Conservation (phyloP, 495 filamentous ascomycete genomes). For the Hypoxylon intermedium region DNA sequence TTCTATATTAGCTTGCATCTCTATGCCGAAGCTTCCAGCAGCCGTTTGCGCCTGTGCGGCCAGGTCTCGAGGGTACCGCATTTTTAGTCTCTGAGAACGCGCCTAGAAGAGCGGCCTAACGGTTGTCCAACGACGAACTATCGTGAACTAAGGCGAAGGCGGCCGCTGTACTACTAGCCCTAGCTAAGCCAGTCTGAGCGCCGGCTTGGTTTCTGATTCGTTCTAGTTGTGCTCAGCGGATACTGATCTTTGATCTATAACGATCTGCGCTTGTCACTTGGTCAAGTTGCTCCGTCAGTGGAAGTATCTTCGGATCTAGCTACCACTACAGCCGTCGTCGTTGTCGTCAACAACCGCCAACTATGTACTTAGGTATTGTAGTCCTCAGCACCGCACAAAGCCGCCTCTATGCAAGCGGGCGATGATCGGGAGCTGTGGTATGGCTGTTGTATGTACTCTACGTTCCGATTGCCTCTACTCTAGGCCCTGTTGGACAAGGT, state of each 20-base stretch:
- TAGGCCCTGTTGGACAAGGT: constrained; percentile 12
- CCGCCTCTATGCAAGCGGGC: not conserved
- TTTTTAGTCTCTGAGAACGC: constrained; percentile 17
- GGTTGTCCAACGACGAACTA: not conserved
- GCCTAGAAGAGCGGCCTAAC: constrained; percentile 10
- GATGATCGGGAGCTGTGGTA: constrained; percentile 18
- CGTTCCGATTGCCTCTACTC: not conserved
- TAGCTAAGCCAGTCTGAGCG: constrained; percentile 1
- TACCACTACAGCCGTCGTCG: not conserved
- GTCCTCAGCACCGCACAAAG: too few species aligned
- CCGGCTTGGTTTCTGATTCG: constrained; percentile 11
- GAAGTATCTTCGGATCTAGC: not conserved
- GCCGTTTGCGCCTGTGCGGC: not conserved
- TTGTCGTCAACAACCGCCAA: not conserved
- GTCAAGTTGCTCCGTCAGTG: not conserved
- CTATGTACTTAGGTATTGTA: not conserved
- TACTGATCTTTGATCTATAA: constrained; percentile 26
- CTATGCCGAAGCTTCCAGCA: constrained; percentile 1
- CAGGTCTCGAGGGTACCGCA: constrained; percentile 1
- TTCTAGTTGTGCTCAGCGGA: not conserved
- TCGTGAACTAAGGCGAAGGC: not conserved
- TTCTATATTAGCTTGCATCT: constrained; percentile 22
- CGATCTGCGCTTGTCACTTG: constrained; percentile 30
- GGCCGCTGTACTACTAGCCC: constrained; percentile 4
- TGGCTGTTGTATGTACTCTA: not conserved